Evolutionary conservation across 495 filamentous ascomycete genomes (phyloP).

Genomic region (Podospora comata): DNA sequence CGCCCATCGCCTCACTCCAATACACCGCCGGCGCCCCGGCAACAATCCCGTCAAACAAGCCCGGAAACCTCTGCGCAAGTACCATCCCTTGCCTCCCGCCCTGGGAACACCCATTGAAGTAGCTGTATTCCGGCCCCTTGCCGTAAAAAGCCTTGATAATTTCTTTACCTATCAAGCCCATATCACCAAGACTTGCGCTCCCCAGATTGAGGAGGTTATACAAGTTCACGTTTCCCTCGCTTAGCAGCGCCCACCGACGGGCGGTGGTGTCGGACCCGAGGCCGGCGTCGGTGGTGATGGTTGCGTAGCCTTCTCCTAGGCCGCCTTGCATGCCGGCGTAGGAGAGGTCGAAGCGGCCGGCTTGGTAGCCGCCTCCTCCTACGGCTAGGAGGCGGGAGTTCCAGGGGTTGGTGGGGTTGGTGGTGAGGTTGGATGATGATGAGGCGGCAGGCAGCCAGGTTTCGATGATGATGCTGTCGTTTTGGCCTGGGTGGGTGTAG

Average conservation of each 20-base stretch:
- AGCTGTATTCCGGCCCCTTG: slow-evolving; percentile 34
- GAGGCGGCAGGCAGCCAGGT: slow-evolving; percentile 36
- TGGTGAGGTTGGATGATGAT: background rate
- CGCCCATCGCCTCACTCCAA: slow-evolving; percentile 25
- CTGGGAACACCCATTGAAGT: slow-evolving; percentile 47
- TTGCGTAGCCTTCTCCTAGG: slow-evolving; percentile 37
- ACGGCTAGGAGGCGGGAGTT: slow-evolving; percentile 42
- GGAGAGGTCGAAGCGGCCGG: slow-evolving; percentile 24
- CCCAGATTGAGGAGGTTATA: slow-evolving; percentile 40
- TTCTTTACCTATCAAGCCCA: slow-evolving; percentile 36
- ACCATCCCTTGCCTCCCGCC: slow-evolving; percentile 45
- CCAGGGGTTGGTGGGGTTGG: slow-evolving; percentile 26
- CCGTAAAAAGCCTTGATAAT: slow-evolving; percentile 38
- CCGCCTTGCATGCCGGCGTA: slow-evolving; percentile 30
- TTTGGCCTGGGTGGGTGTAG: slow-evolving; percentile 43
- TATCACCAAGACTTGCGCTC: slow-evolving; percentile 29
- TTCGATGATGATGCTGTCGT: slow-evolving; percentile 37
- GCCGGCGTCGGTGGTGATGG: slow-evolving; percentile 44
- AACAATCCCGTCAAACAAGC: slow-evolving; percentile 42
- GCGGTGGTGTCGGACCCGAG: slow-evolving; percentile 16
- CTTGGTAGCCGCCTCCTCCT: slow-evolving; percentile 46
- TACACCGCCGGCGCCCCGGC: slow-evolving; percentile 39
- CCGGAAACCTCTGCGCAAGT: slow-evolving; percentile 44
- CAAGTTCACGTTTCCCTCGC: slow-evolving; percentile 43
- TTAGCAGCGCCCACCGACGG: slow-evolving; percentile 39